Evolutionary conservation across 225 moss, liverwort and hornwort genomes (phyloP), one percentile per base, ranked within the genome.

Genomic region (Physcomitrellopsis africana): DNA sequence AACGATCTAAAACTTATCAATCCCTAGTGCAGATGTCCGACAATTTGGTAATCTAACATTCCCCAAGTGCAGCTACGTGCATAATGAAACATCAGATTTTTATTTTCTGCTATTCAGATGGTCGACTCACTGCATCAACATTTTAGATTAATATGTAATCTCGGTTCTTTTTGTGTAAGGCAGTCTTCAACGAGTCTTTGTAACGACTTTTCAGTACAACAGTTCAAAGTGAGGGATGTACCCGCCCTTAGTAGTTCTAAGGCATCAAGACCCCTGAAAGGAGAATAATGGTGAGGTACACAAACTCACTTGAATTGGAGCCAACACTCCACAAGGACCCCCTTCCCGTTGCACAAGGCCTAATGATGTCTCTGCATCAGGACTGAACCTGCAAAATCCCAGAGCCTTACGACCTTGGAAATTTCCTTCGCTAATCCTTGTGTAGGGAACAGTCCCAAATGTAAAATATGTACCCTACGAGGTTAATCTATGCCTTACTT

Each of bases 301-400:
- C n/a, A 72, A 72, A 54, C 76, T 76, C 62, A 94, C 99, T 95
- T 99, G 99, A 86, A 99, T 91, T 55, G 99, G 99, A 70, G 99
- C 99, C 75, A 99, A 85, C 26, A 99, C 95, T 83, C 99, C 99
- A 66, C 99, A 99, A 63, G 99, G 99, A 23, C 99, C 99, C 73
- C 99, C 99, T 86, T 99, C 93, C 71, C 89, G 90, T 79, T 99
- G 99, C 64, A 99, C 99, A 74, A 99, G 84, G 76, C 99, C 99
- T 63, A 99, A 72, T 62, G 92, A 95, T 24, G 99, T 99, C 83
- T 95, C 99, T 68, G 69, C 87, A 68, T 99, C 99, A 77, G 90
- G 84, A 84, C 99, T 99, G 67, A 99, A 99, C 84, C 99, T 99
- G 91, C 72, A 84, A 72, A 62, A 67, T 32, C 27, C 47, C 46